phyloP scores from a whole-genome alignment of 176 grass and related monocot genomes.

The Oryza brachyantha region DNA sequence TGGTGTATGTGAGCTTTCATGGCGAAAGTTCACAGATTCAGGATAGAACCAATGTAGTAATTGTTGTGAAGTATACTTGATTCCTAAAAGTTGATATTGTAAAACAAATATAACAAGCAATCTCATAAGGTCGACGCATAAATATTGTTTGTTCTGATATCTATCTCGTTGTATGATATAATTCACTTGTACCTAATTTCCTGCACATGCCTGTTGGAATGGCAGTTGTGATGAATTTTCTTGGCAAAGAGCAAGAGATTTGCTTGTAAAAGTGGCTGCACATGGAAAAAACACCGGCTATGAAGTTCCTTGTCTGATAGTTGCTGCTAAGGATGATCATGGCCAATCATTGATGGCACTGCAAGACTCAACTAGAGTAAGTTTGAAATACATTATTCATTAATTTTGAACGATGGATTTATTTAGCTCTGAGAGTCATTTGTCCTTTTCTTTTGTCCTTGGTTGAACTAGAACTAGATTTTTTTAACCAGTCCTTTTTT shows the following conservation, averaged over 20 bases:
- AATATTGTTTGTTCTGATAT: background rate
- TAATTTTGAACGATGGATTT: background rate
- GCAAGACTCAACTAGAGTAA: constrained; percentile 94
- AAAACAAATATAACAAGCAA: no score
- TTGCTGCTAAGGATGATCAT: constrained; percentile 96
- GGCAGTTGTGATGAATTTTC: constrained; percentile 84
- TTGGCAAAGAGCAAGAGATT: constrained; percentile 80
- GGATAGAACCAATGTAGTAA: background rate
- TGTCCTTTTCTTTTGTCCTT: background rate
- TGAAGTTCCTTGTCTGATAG: constrained; percentile 90
- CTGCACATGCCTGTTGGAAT: background rate
- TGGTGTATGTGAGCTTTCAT: background rate
- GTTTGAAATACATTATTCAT: background rate
- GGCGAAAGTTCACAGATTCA: background rate
- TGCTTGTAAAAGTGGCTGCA: constrained; percentile 81
- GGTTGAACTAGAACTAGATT: background rate
- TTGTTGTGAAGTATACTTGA: background rate
- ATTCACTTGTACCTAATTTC: background rate
- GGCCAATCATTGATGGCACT: constrained; percentile 75
- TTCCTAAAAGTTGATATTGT: background rate
- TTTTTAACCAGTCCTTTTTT: background rate
- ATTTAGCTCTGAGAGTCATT: background rate
- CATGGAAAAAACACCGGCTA: constrained; percentile 91
- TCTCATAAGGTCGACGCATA: background rate
- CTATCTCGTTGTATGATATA: background rate